These are phyloP conservation scores for Tetrahymena malaccensis DNA, from an alignment of 73 alveolate species.

Conservation along the genomic window DNA sequence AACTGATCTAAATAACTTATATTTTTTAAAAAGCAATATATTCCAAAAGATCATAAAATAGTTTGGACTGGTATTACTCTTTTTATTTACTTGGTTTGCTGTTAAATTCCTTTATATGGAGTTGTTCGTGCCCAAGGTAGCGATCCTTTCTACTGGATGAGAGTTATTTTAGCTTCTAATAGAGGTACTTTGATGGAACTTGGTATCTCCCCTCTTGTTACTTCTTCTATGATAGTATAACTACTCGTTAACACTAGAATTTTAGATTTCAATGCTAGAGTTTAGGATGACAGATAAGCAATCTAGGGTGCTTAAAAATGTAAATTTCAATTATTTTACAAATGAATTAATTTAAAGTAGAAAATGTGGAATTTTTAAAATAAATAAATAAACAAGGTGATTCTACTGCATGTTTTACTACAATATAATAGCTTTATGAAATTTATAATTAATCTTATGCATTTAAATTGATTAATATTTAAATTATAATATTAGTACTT, in stretches of 20 bases:
- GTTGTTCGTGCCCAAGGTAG: constrained; percentile 76
- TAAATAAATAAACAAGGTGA: background rate
- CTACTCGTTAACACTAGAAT: constrained; percentile 20
- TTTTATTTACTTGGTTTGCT: constrained; percentile 97
- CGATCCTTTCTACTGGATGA: constrained; percentile 99
- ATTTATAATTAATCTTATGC: no score
- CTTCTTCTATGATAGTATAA: constrained; percentile 39
- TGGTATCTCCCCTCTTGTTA: constrained; percentile 99
- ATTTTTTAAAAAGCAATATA: background rate
- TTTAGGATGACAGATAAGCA: constrained; percentile 17
- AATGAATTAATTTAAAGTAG: background rate
- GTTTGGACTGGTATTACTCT: constrained; percentile 95
- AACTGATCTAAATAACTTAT: background rate
- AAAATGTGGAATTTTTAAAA: background rate
- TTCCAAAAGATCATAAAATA: constrained; percentile 7
- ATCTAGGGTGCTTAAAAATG: constrained; percentile 41
- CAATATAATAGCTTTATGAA: background rate
- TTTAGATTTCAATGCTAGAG: constrained; percentile 24
- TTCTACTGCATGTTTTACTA: background rate
- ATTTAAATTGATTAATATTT: no score
- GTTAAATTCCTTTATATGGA: constrained; percentile 99
- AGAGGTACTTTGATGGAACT: constrained; percentile 99
- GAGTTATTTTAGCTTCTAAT: constrained; percentile 99
- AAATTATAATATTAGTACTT: background rate
- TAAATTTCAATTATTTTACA: background rate